Evolutionary conservation across 2,329 filamentous ascomycete species (phyloP).

Genomic region (Endothia cerciana): DNA sequence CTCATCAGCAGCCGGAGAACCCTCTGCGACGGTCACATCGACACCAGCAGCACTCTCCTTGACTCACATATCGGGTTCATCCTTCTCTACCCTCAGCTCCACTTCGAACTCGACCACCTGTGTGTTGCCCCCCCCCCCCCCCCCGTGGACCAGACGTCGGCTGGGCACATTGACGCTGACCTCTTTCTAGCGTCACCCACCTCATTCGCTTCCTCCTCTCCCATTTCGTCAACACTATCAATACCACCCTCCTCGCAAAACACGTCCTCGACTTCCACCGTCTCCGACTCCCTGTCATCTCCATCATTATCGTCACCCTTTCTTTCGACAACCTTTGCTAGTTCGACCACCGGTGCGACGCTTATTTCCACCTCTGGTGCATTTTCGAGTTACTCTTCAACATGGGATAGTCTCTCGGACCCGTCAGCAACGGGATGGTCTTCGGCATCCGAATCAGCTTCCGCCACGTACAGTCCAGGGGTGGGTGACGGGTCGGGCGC

Average conservation of each 20-base stretch:
- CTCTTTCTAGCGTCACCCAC: slow-evolving; percentile 18
- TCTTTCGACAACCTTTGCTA: slow-evolving; percentile 28
- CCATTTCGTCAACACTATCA: slow-evolving; percentile 20
- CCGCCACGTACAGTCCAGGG: slow-evolving; percentile 24
- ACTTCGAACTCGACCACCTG: slow-evolving; percentile 30
- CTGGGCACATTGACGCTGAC: not conserved
- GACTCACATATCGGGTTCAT: slow-evolving; percentile 19
- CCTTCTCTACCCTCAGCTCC: slow-evolving; percentile 27
- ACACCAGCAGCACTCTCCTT: slow-evolving; percentile 22
- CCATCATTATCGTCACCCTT: slow-evolving; percentile 35
- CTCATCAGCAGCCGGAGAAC: slow-evolving; percentile 25
- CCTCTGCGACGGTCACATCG: slow-evolving; percentile 29
- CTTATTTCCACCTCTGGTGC: slow-evolving; percentile 15
- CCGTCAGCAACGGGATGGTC: slow-evolving; percentile 20
- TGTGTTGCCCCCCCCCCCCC: too few relatives aligned
- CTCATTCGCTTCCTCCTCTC: slow-evolving; percentile 19
- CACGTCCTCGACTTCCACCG: slow-evolving; percentile 19
- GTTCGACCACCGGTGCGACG: slow-evolving; percentile 20
- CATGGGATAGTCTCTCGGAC: slow-evolving; percentile 7
- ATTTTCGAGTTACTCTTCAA: slow-evolving; percentile 16
- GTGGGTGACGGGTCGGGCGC: slow-evolving; percentile 32
- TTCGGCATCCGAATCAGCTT: slow-evolving; percentile 21
- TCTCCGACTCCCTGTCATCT: slow-evolving; percentile 11
- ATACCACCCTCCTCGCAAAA: slow-evolving; percentile 14
- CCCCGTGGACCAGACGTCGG: not conserved